phyloP scores from a whole-genome alignment of 2,329 filamentous ascomycete genomes.

The Ceratocystis ficicola region DNA sequence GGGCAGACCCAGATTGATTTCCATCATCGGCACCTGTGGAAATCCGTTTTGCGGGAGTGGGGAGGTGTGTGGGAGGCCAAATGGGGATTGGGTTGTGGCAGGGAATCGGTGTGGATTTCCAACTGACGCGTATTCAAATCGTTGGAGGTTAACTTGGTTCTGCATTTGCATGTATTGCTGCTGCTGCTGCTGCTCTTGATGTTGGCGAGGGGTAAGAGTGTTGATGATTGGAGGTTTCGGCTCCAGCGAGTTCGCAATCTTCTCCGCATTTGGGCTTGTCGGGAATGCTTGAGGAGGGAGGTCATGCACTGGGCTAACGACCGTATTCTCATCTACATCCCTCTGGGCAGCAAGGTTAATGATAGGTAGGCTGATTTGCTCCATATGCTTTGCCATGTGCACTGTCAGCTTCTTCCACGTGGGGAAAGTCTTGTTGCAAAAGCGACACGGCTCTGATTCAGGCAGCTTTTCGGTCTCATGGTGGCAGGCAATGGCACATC shows the following conservation, averaged over 20 bases:
- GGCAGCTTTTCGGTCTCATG: constrained; percentile 53
- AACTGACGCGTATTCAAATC: neutral
- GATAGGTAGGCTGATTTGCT: constrained; percentile 75
- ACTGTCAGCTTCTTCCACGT: constrained; percentile 90
- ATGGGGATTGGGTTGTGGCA: neutral
- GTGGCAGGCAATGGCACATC: constrained; percentile 66
- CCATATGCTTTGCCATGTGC: constrained; percentile 91
- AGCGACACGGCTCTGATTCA: constrained; percentile 69
- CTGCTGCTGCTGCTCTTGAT: neutral
- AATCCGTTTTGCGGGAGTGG: neutral
- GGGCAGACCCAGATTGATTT: neutral
- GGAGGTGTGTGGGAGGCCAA: neutral
- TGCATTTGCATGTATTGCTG: neutral
- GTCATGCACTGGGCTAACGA: constrained; percentile 56
- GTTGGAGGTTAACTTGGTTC: neutral
- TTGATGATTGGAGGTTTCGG: neutral
- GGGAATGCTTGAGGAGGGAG: constrained; percentile 32
- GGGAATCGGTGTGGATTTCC: constrained; percentile 2
- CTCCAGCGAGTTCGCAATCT: constrained; percentile 22
- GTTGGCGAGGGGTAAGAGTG: neutral
- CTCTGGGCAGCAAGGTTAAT: constrained; percentile 45
- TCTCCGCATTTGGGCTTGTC: neutral
- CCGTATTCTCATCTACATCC: constrained; percentile 46
- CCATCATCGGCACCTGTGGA: neutral
- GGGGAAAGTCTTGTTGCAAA: constrained; percentile 68